phyloP scores from a whole-genome alignment of 2,329 filamentous ascomycete species.

The Bipolaris zeicola region DNA sequence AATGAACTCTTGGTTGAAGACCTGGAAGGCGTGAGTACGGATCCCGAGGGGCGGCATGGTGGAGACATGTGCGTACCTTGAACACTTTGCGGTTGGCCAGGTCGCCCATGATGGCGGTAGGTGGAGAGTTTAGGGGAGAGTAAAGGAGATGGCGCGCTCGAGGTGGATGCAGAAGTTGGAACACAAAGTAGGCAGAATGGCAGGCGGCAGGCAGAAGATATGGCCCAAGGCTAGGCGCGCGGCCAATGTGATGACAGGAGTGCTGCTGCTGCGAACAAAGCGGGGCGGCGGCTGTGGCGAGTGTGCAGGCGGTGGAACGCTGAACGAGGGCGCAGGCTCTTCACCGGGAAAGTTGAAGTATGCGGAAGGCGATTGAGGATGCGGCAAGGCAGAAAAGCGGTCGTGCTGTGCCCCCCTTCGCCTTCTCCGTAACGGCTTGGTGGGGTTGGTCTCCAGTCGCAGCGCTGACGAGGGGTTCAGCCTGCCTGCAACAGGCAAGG shows the following conservation, averaged over 20 bases:
- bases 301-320: conserved; percentile 14
- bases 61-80: conserved; percentile 24
- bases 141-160: conserved; percentile 2
- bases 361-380: conserved; percentile 23
- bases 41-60: background rate
- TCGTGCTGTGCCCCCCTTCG: conserved; percentile 25
- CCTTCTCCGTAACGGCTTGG: conserved; percentile 19
- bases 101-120: conserved; percentile 58
- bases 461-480: conserved; percentile 16
- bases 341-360: conserved; percentile 19
- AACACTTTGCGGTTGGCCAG: conserved; percentile 71
- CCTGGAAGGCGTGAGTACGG: conserved; percentile 17
- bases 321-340: conserved; percentile 20
- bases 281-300: conserved; percentile 29
- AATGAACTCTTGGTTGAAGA: conserved; percentile 99
- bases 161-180: conserved; percentile 10
- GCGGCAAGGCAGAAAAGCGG: conserved; percentile 24
- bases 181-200: conserved; percentile 10
- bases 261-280: conserved; percentile 21
- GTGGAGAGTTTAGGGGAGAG: conserved; percentile 56
- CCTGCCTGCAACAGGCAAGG: conserved; percentile 12
- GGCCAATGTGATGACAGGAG: conserved; percentile 32
- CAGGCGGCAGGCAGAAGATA: conserved; percentile 26
- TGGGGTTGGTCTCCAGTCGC: conserved; percentile 22
- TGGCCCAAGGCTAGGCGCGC: conserved; percentile 39